Evolutionary conservation across 2,329 filamentous ascomycete species (phyloP).

Genomic region (Neodidymelliopsis sp.): DNA sequence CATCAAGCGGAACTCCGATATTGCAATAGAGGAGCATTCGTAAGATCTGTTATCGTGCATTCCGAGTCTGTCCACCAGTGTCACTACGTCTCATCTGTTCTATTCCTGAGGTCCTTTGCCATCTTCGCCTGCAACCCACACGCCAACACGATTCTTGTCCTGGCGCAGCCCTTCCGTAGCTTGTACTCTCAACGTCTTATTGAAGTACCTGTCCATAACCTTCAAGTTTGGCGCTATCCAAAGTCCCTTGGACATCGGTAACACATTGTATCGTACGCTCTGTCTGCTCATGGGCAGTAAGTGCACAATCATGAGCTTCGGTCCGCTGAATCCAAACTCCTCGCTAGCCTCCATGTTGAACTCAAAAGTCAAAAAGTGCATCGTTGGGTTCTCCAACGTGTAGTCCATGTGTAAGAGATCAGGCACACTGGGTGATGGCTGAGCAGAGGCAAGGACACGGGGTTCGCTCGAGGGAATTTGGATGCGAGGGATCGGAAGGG

Average conservation of each 20-base stretch:
- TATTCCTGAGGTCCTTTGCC: constrained; percentile 7
- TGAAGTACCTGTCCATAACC: constrained; percentile 90
- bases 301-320: constrained; percentile 81
- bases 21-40: not conserved
- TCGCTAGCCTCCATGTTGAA: constrained; percentile 91
- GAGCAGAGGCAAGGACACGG: constrained; percentile 71
- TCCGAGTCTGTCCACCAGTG: not conserved
- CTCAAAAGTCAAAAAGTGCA: constrained; percentile 93
- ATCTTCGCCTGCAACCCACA: constrained; percentile 47
- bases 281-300: constrained; percentile 82
- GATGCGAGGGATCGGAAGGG: constrained; percentile 79
- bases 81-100: not conserved
- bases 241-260: constrained; percentile 68
- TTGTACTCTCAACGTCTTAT: constrained; percentile 83
- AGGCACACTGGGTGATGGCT: constrained; percentile 38
- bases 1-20: not conserved
- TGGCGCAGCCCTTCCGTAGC: constrained; percentile 73
- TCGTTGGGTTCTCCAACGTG: constrained; percentile 91
- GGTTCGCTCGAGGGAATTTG: constrained; percentile 84
- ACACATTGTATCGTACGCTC: constrained; percentile 74
- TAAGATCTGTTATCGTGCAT: not conserved
- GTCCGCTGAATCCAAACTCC: constrained; percentile 89
- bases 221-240: constrained; percentile 78
- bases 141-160: constrained; percentile 61
- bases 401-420: constrained; percentile 59